Conservation (phyloP, 495 filamentous ascomycete species). For the Oidiodendron maius region DNA sequence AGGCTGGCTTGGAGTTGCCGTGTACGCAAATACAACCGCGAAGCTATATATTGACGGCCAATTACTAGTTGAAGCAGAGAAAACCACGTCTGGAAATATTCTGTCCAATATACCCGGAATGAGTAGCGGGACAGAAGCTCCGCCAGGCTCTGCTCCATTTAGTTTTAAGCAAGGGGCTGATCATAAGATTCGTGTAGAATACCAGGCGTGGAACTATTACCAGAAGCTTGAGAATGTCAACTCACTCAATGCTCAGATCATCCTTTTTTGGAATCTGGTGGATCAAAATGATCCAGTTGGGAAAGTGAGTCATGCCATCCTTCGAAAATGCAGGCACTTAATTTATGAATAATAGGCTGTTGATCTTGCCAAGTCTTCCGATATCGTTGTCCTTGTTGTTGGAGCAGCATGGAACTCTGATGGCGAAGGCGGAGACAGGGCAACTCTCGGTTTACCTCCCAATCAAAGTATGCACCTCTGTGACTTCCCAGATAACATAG, state of each 20-base stretch:
- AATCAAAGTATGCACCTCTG: conserved; percentile 25
- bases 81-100: too few relatives aligned
- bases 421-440: conserved; percentile 37
- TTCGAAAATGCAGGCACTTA: too few relatives aligned
- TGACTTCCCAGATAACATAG: too few relatives aligned
- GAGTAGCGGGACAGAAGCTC: conserved; percentile 31
- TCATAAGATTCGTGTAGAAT: conserved; percentile 36
- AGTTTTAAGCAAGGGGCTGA: conserved; percentile 26
- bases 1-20: too few relatives aligned
- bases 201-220: conserved; percentile 37
- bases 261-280: conserved; percentile 42
- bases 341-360: conserved; percentile 29
- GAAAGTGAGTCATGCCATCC: conserved; percentile 11
- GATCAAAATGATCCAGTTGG: conserved; percentile 26
- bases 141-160: conserved; percentile 30
- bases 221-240: conserved; percentile 33
- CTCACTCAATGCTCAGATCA: conserved; percentile 36
- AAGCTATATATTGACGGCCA: too few relatives aligned
- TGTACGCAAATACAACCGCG: too few relatives aligned
- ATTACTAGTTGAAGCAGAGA: too few relatives aligned
- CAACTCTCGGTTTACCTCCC: conserved; percentile 34
- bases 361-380: conserved; percentile 26
- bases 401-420: conserved; percentile 40
- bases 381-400: conserved; percentile 35
- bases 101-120: too few relatives aligned